These are phyloP conservation scores for Saturnispora halmiae DNA, from an alignment of 805 yeast species.

Conservation along the genomic window DNA sequence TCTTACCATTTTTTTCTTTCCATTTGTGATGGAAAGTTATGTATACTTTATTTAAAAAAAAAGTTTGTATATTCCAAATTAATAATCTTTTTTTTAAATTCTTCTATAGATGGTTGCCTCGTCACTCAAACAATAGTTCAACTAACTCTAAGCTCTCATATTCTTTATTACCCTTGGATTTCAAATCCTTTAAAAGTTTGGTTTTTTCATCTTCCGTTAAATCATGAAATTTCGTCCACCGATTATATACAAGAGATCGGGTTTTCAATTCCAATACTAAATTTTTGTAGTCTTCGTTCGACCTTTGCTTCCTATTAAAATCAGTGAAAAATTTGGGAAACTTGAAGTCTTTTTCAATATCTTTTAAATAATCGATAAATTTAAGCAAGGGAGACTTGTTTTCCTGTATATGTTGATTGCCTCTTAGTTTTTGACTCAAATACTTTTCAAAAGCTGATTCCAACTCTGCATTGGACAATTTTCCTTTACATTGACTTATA, in stretches of 20 bases:
- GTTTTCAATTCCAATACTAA: background rate
- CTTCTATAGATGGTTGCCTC: background rate
- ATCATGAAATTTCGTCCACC: constrained; percentile 3
- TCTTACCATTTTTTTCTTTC: too few species aligned
- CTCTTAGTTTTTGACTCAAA: too few species aligned
- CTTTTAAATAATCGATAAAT: background rate
- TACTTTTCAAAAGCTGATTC: constrained; percentile 11
- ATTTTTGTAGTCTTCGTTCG: background rate
- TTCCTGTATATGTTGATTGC: too few species aligned
- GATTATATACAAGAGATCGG: background rate
- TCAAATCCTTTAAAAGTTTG: background rate
- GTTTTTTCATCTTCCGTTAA: background rate
- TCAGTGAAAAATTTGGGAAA: constrained; percentile 7
- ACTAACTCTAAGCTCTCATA: background rate
- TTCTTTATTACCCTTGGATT: background rate
- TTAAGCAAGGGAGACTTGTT: too few species aligned
- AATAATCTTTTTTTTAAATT: background rate
- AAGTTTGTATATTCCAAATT: too few species aligned
- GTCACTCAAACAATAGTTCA: background rate
- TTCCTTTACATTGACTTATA: constrained; percentile 17
- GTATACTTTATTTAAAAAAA: too few species aligned
- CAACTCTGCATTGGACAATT: constrained; percentile 12
- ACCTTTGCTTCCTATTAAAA: constrained; percentile 3
- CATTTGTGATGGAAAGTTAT: too few species aligned
- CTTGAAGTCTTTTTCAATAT: too few species aligned